Conservation (phyloP, 116 monocot species). For the Cymodocea nodosa region DNA sequence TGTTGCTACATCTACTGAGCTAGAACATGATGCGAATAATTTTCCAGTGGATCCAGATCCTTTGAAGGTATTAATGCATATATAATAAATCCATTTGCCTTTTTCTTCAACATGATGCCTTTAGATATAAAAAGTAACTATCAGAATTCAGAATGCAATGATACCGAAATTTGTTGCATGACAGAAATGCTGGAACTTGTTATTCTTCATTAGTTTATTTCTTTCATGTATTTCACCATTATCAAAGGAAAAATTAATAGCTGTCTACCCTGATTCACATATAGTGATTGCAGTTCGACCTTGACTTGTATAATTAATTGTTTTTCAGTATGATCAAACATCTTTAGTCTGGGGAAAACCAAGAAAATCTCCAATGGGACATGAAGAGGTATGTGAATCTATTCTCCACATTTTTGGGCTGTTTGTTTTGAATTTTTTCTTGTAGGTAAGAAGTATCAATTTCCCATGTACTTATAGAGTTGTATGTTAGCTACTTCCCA, state of each 20-base stretch:
- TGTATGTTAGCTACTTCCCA: too few relatives aligned
- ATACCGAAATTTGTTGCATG: too few relatives aligned
- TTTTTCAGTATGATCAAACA: constrained; percentile 50
- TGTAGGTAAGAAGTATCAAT: too few relatives aligned
- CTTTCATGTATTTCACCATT: too few relatives aligned
- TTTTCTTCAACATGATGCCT: background rate
- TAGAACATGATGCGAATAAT: constrained; percentile 14
- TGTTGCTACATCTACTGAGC: constrained; percentile 8
- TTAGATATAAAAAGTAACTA: background rate
- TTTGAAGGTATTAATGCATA: constrained; percentile 34
- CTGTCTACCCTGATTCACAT: too few relatives aligned
- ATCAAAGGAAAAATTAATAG: too few relatives aligned
- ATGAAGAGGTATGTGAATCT: constrained; percentile 49
- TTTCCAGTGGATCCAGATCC: constrained; percentile 32
- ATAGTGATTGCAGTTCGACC: background rate
- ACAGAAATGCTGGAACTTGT: too few relatives aligned
- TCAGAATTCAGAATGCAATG: too few relatives aligned
- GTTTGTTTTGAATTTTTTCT: too few relatives aligned
- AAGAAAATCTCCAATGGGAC: constrained; percentile 47
- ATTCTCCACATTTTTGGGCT: too few relatives aligned
- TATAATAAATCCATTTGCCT: background rate
- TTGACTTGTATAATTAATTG: background rate
- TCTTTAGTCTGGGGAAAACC: constrained; percentile 91
- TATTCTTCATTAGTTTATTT: too few relatives aligned
- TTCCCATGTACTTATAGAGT: too few relatives aligned